Percentiles rank a stretch among this genome's conserved stretches.
Evolutionary conservation across 2,329 filamentous ascomycete species (phyloP).

Genomic region (Leptographium procerum): DNA sequence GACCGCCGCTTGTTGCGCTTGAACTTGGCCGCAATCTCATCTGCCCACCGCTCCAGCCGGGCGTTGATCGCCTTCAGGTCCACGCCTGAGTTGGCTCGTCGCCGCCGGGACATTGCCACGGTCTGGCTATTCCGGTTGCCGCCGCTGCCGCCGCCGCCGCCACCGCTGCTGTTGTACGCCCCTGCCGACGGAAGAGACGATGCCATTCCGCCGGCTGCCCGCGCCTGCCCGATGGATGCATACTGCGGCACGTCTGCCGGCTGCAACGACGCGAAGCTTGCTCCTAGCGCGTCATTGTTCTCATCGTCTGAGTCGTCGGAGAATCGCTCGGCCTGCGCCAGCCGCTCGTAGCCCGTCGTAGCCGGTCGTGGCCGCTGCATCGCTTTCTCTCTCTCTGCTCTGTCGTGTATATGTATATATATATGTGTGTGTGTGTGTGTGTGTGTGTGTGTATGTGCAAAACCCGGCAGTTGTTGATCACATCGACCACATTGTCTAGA

Average conservation of each 20-base stretch:
- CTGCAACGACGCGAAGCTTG: constrained; percentile 42
- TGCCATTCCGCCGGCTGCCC: constrained; percentile 47
- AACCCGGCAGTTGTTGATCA: background rate
- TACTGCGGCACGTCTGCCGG: constrained; percentile 43
- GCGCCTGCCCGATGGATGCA: constrained; percentile 36
- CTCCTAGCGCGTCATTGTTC: constrained; percentile 52
- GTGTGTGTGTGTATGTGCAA: background rate
- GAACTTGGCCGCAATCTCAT: constrained; percentile 95
- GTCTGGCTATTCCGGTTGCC: constrained; percentile 20
- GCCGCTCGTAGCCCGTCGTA: constrained; percentile 74
- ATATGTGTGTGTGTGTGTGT: too few relatives aligned
- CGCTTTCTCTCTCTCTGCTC: background rate
- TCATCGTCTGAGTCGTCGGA: constrained; percentile 55
- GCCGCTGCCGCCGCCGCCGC: constrained; percentile 16
- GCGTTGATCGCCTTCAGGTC: constrained; percentile 98
- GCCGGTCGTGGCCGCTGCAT: constrained; percentile 61
- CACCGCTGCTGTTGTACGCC: background rate
- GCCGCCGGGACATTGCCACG: background rate
- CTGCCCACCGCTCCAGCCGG: constrained; percentile 87
- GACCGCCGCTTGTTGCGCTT: constrained; percentile 61
- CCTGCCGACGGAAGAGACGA: constrained; percentile 17
- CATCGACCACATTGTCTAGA: background rate
- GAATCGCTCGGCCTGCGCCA: constrained; percentile 69
- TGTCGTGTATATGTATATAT: background rate
- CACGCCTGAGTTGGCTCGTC: constrained; percentile 70